Evolutionary conservation across 1,284 basidiomycete species (phyloP).

Genomic region (Meira nashicola): DNA sequence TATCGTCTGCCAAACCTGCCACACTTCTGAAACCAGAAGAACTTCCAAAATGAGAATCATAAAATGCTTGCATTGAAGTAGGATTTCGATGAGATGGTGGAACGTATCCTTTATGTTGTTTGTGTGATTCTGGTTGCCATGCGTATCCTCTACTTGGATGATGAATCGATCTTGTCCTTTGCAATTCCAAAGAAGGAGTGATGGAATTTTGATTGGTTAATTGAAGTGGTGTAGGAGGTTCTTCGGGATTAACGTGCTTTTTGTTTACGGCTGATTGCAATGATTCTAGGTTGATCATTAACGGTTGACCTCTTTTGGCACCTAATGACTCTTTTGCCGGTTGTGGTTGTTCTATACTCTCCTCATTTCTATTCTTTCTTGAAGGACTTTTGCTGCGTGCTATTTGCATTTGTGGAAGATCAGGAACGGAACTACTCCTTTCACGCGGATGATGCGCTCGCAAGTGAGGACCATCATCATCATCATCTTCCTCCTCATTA

Average conservation of each 20-base stretch:
- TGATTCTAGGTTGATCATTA: not conserved
- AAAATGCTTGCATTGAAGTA: slow-evolving; percentile 39
- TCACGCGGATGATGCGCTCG: too few relatives aligned
- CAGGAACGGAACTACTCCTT: too few relatives aligned
- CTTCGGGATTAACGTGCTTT: not conserved
- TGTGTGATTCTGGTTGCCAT: not conserved
- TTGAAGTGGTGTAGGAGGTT: not conserved
- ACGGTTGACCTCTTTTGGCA: too few relatives aligned
- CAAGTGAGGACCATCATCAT: not conserved
- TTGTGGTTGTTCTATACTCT: too few relatives aligned
- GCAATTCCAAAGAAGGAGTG: not conserved
- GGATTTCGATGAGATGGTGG: slow-evolving; percentile 30
- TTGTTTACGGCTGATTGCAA: not conserved
- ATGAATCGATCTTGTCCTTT: not conserved
- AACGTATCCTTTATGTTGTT: not conserved
- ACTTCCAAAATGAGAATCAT: slow-evolving; percentile 36
- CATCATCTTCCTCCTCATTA: not conserved
- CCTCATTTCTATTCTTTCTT: too few relatives aligned
- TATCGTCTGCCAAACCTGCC: slow-evolving; percentile 9
- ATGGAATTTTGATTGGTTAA: not conserved
- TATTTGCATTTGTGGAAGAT: too few relatives aligned
- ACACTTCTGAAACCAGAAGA: slow-evolving; percentile 16
- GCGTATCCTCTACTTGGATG: slow-evolving; percentile 4
- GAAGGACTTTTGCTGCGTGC: too few relatives aligned
- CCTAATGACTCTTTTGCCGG: too few relatives aligned